A percentile compares a stretch with the other conserved stretches of the same genome.
Evolutionary conservation across 2,329 filamentous ascomycete species (phyloP).

Genomic region (Neopestalotiopsis rosae): DNA sequence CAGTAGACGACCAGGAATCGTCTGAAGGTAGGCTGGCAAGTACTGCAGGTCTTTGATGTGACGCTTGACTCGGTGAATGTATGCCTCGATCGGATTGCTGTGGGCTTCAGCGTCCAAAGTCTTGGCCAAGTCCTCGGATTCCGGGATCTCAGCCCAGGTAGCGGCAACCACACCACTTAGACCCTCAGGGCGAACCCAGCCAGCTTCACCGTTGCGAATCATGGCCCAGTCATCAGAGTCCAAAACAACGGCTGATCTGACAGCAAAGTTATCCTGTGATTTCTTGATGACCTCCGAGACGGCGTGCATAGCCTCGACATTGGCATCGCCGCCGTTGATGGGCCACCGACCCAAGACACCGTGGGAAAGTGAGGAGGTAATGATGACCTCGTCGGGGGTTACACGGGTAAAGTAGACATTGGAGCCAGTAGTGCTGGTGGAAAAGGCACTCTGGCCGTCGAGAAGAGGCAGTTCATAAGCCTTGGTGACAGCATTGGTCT

Average conservation of each 20-base stretch:
- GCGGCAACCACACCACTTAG: slow-evolving; percentile 81
- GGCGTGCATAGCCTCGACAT: slow-evolving; percentile 64
- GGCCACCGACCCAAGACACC: slow-evolving; percentile 79
- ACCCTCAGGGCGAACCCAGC: slow-evolving; percentile 84
- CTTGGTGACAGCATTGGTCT: slow-evolving; percentile 71
- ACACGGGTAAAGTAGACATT: slow-evolving; percentile 91
- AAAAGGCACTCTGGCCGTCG: slow-evolving; percentile 74
- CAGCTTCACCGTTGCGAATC: slow-evolving; percentile 78
- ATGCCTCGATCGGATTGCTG: slow-evolving; percentile 80
- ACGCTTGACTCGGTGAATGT: slow-evolving; percentile 82
- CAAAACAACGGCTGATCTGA: slow-evolving; percentile 75
- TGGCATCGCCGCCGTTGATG: slow-evolving; percentile 49
- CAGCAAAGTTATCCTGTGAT: slow-evolving; percentile 70
- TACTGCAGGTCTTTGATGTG: slow-evolving; percentile 80
- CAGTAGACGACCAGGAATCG: slow-evolving; percentile 71
- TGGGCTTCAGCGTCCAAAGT: slow-evolving; percentile 87
- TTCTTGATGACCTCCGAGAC: slow-evolving; percentile 85
- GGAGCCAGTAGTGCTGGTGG: slow-evolving; percentile 75
- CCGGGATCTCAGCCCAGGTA: slow-evolving; percentile 78
- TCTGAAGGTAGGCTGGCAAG: slow-evolving; percentile 75
- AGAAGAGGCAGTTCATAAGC: slow-evolving; percentile 80
- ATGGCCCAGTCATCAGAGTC: slow-evolving; percentile 79
- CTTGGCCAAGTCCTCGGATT: slow-evolving; percentile 75
- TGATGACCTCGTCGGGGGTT: slow-evolving; percentile 73
- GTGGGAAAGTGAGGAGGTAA: slow-evolving; percentile 79